Conservation (phyloP, 1,139 yeast genomes). For the Yamadazyma buinensis region DNA sequence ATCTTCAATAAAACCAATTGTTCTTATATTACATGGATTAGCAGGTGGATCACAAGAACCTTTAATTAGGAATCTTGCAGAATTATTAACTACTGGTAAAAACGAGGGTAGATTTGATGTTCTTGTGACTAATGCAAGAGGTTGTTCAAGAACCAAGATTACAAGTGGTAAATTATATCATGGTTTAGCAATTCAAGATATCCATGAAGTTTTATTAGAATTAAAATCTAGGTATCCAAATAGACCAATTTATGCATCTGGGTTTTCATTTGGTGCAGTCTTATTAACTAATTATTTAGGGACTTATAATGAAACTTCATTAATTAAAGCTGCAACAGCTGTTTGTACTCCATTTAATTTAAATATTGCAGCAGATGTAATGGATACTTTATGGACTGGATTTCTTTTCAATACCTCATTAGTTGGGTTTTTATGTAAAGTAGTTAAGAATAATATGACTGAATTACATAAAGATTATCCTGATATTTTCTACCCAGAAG, state of each 20-base stretch:
- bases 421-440: slow-evolving; percentile 58
- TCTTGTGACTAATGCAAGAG: slow-evolving; percentile 77
- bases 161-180: slow-evolving; percentile 73
- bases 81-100: slow-evolving; percentile 24
- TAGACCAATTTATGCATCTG: slow-evolving; percentile 72
- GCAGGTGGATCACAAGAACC: slow-evolving; percentile 94
- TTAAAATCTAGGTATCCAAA: slow-evolving; percentile 59
- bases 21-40: slow-evolving; percentile 75
- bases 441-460: slow-evolving; percentile 58
- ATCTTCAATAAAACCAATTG: slow-evolving; percentile 48
- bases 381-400: slow-evolving; percentile 58
- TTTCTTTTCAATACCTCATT: slow-evolving; percentile 62
- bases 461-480: slow-evolving; percentile 43
- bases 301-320: slow-evolving; percentile 42
- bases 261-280: slow-evolving; percentile 87
- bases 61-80: slow-evolving; percentile 65
- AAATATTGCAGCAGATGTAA: slow-evolving; percentile 48
- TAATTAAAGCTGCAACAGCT: slow-evolving; percentile 61
- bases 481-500: slow-evolving; percentile 28
- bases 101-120: slow-evolving; percentile 44
- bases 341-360: slow-evolving; percentile 88
- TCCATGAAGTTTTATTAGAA: slow-evolving; percentile 54
- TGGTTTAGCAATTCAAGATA: slow-evolving; percentile 72
- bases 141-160: slow-evolving; percentile 80
- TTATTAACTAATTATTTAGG: slow-evolving; percentile 78